phyloP scores from a whole-genome alignment of 176 grass and related monocot genomes.

The Pharus latifolius region DNA sequence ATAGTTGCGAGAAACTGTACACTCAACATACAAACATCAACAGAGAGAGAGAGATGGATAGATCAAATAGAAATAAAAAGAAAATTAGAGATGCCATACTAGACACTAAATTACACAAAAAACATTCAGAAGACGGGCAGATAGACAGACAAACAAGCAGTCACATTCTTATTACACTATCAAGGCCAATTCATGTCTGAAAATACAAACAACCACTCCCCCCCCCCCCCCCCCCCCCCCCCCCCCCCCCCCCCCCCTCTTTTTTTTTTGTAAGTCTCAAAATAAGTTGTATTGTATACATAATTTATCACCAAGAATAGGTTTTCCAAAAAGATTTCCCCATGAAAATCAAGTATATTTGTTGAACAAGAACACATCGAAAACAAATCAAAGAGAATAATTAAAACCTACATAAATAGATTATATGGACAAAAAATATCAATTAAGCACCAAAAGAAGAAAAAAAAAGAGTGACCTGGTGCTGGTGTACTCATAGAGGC shows the following conservation, averaged over 20 bases:
- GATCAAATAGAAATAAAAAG: neutral
- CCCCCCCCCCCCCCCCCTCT: too few species aligned
- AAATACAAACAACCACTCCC: too few species aligned
- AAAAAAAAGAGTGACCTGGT: constrained; percentile 37
- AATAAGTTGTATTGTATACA: neutral
- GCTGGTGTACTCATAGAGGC: constrained; percentile 83
- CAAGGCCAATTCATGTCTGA: too few species aligned
- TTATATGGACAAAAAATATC: too few species aligned
- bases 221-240: too few species aligned
- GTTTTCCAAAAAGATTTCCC: too few species aligned
- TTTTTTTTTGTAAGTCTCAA: neutral
- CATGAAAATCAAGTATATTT: neutral
- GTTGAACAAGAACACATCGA: neutral
- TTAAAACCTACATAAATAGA: too few species aligned
- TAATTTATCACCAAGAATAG: neutral
- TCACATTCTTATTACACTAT: too few species aligned
- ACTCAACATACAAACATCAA: neutral
- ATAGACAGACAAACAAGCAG: too few species aligned
- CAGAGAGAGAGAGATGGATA: neutral
- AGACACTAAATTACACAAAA: neutral
- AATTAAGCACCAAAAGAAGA: too few species aligned
- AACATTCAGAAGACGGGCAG: too few species aligned
- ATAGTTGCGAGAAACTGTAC: constrained; percentile 25
- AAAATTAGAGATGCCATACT: neutral
- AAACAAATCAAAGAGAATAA: neutral